A percentile compares a stretch with the other conserved stretches of the same genome.
phyloP scores from a whole-genome alignment of 129 eudicot species.

The Dittrichia graveolens region DNA sequence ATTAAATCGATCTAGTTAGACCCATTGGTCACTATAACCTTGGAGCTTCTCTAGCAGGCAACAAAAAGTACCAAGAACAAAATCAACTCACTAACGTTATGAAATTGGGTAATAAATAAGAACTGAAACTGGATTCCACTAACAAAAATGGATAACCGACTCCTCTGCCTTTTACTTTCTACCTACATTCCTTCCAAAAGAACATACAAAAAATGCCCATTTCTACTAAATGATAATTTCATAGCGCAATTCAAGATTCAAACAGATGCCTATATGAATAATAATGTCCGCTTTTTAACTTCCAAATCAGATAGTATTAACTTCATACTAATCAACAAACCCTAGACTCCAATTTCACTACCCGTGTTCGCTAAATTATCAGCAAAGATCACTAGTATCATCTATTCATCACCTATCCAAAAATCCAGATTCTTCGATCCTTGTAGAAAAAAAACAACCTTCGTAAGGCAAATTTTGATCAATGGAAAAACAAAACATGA shows the following conservation, averaged over 20 bases:
- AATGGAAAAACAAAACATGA: not conserved
- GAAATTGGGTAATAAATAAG: too few species aligned
- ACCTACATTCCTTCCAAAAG: too few species aligned
- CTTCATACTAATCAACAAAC: conserved; percentile 7
- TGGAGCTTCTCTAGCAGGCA: too few species aligned
- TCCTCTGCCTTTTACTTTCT: too few species aligned
- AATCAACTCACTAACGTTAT: too few species aligned
- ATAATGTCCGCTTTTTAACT: conserved; percentile 6
- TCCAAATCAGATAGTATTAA: not conserved
- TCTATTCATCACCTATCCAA: not conserved
- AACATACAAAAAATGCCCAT: too few species aligned
- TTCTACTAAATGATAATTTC: not conserved
- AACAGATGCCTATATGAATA: not conserved
- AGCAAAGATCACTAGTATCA: conserved; percentile 12
- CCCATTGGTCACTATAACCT: too few species aligned
- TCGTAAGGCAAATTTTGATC: not conserved
- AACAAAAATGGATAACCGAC: too few species aligned
- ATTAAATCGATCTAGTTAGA: too few species aligned
- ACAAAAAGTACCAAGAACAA: too few species aligned
- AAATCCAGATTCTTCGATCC: conserved; percentile 1
- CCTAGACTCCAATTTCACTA: not conserved
- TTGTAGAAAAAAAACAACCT: not conserved
- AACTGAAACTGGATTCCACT: too few species aligned
- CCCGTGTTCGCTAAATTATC: conserved; percentile 11
- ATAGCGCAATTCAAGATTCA: conserved; percentile 20